Base-by-base conservation (phyloP, 768 basidiomycete species). In the Antrodiella citrinella region DNA sequence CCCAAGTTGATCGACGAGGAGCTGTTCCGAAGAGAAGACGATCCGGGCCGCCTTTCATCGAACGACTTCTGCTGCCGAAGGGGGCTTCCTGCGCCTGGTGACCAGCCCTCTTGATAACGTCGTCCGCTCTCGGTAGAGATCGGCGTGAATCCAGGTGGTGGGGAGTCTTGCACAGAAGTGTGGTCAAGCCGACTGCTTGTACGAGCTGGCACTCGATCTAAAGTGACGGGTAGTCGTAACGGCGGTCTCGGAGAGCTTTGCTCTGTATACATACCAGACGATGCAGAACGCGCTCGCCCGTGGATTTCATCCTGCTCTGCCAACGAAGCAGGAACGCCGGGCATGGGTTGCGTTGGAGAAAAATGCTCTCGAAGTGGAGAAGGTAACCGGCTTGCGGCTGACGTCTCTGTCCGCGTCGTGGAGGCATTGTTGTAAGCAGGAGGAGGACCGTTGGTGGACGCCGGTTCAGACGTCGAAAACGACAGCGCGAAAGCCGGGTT, bases 401-500 rank as follows among this genome's bases (percentile, higher is more conserved):
- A 43, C 30, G n/a, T n/a, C n/a, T n/a, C n/a, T n/a, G n/a, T n/a
- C n/a, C n/a, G n/a, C n/a, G n/a, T n/a, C n/a, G n/a, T n/a, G n/a
- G n/a, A n/a, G n/a, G n/a, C n/a, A n/a, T n/a, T n/a, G n/a, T n/a
- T n/a, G n/a, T n/a, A n/a, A n/a, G n/a, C n/a, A n/a, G n/a, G n/a
- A 18, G 19, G 21, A 5, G 7, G 41, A 43, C 41, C 15, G 41
- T 18, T 43, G 15, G n/a, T 9, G 21, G n/a, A n/a, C n/a, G n/a
- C n/a, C n/a, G n/a, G n/a, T n/a, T n/a, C n/a, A n/a, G n/a, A n/a
- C 41, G 39, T 58, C 55, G 30, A 44, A n/a, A 50, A 50, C 9
- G 59, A 69, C 52, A 77, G 65, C 4, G 69, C 59, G 41, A 74
- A 61, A 3, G 62, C 71, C 1, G 81, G 81, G 50, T 78, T 81